A percentile compares a stretch with the other conserved stretches of the same genome.
phyloP scores from a whole-genome alignment of 2,329 filamentous ascomycete species.

The Phoma sp. region DNA sequence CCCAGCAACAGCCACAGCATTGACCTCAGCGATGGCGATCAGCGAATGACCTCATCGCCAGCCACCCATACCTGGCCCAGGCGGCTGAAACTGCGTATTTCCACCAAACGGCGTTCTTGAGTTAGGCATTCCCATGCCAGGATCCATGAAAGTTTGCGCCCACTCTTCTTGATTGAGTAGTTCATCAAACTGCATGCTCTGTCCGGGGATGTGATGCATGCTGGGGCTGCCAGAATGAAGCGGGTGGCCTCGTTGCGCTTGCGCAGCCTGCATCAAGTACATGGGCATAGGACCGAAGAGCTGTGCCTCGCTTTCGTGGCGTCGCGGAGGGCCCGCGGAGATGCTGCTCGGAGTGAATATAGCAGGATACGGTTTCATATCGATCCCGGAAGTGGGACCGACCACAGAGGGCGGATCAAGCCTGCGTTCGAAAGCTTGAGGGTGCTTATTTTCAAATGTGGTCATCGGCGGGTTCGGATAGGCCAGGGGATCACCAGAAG shows the following conservation, averaged over 20 bases:
- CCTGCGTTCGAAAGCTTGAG: constrained; percentile 37
- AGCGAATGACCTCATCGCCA: constrained; percentile 15
- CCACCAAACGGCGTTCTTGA: constrained; percentile 29
- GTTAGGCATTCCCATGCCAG: constrained; percentile 38
- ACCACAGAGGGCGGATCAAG: constrained; percentile 27
- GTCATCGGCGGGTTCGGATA: constrained; percentile 81
- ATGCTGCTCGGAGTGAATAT: constrained; percentile 33
- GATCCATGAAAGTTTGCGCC: constrained; percentile 49
- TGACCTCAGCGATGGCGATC: constrained; percentile 6
- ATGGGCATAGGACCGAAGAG: constrained; percentile 74
- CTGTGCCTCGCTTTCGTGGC: constrained; percentile 73
- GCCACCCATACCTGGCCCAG: constrained; percentile 28
- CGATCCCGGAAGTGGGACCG: constrained; percentile 34
- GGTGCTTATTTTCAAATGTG: constrained; percentile 56
- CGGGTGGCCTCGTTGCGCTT: constrained; percentile 34
- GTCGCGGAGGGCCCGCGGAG: constrained; percentile 23
- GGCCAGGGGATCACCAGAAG: constrained; percentile 77
- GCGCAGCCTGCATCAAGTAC: constrained; percentile 68
- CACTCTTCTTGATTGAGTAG: constrained; percentile 51
- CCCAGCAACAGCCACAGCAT: not conserved
- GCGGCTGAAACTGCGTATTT: constrained; percentile 26
- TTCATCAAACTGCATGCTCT: constrained; percentile 47
- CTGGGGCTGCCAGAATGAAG: constrained; percentile 32
- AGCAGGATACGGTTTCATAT: constrained; percentile 37
- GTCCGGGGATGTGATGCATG: constrained; percentile 30